Conservation (phyloP, 2,329 filamentous ascomycete genomes). For the Fusarium hainanense region DNA sequence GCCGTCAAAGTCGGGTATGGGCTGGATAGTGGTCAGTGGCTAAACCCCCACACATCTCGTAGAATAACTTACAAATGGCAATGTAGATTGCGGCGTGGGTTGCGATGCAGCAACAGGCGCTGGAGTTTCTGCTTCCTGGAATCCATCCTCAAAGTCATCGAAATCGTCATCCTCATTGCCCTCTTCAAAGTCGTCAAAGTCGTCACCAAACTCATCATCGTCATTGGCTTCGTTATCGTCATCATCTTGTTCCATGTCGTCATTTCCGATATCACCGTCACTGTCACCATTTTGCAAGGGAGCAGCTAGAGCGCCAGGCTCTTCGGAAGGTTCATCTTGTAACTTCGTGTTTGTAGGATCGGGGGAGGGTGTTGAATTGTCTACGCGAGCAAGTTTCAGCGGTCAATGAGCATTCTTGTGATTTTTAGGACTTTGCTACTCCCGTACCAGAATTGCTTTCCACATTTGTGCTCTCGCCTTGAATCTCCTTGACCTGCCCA, state of each 20-base stretch:
- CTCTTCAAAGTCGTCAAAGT: constrained; percentile 72
- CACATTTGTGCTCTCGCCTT: constrained; percentile 40
- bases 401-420: constrained; percentile 42
- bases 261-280: constrained; percentile 17
- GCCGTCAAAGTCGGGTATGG: constrained; percentile 74
- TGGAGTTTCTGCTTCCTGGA: constrained; percentile 65
- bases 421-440: constrained; percentile 37
- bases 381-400: constrained; percentile 41
- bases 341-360: constrained; percentile 46
- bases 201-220: constrained; percentile 65
- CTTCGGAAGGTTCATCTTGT: constrained; percentile 48
- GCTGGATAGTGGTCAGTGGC: constrained; percentile 56
- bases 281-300: constrained; percentile 43
- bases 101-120: constrained; percentile 44
- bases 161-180: constrained; percentile 67
- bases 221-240: constrained; percentile 45
- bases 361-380: constrained; percentile 43
- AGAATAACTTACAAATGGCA: constrained; percentile 58
- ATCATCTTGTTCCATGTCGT: constrained; percentile 17
- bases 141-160: constrained; percentile 79
- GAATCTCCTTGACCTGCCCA: constrained; percentile 52
- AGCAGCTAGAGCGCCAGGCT: constrained; percentile 21
- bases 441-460: constrained; percentile 46
- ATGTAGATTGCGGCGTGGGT: constrained; percentile 52
- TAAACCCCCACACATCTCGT: background rate